Evolutionary conservation across 176 grass and related monocot species (phyloP), one percentile per base, ranked within the genome.

Genomic region (Aegilops umbellulata): DNA sequence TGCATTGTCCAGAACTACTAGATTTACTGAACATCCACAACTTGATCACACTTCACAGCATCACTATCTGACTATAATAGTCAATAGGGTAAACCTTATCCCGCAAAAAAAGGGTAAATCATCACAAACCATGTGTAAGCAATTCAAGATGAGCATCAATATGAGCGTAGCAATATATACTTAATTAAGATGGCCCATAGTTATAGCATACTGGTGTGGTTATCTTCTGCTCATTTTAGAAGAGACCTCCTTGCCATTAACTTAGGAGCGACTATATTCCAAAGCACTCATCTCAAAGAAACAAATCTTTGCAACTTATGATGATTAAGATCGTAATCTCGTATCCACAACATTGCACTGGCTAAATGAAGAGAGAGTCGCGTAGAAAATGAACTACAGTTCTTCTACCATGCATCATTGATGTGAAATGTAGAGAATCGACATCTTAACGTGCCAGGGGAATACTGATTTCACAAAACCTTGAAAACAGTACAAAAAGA

Each of bases 141-240:
- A 44, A 86, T 79, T 70, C 34, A 78, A 39, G 63, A 78, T 30
- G 78, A 49, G 2, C 41, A 68, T 58, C 19, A 70, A 82, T 76
- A 60, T 76, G 19, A 74, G 67, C 30, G 84, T 80, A 36, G 36
- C 4, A 64, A 27, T 38, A 8, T 20, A 11, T 22, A 69, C 32
- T 41, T 30, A 38, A 79, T 17, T 79, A 71, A 71, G 57, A 88
- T 62, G 26, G 34, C 30, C 65, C 63, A 69, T n/a, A 27, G 36
- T 9, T 49, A 30, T 63, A 83, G 32, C 38, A 46, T 74, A 46
- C 70, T 35, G 83, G 34, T n/a, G 26, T 26, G 22, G 42, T 65
- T 32, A 73, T 49, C 8, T 61, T 74, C 60, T 75, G 41, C 61
- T 80, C 57, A 80, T 74, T 80, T 66, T 63, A 60, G 67, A 79